Conservation (phyloP, 306 rosid species). For the Canavalia gladiata region DNA sequence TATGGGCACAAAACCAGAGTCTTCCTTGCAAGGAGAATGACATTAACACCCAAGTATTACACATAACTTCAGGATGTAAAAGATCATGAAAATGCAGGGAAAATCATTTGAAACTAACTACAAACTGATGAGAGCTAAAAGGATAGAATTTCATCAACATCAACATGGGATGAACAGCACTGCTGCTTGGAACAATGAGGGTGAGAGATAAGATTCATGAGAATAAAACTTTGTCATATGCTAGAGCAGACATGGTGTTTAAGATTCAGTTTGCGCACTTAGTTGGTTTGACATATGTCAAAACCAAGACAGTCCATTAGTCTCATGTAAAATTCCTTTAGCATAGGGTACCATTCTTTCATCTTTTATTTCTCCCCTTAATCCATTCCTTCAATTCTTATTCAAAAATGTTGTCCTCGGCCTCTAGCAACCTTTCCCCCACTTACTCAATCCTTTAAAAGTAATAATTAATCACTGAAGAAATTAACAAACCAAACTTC, state of each 20-base stretch:
- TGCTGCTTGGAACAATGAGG: slow-evolving; percentile 6
- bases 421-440: slow-evolving; percentile 5
- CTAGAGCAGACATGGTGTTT: background rate
- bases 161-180: slow-evolving; percentile 20
- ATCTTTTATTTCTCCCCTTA: background rate
- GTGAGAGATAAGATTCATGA: background rate
- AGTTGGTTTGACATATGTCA: slow-evolving; percentile 23
- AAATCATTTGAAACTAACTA: slow-evolving; percentile 13
- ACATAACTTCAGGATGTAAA: slow-evolving; percentile 29
- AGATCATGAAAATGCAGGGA: slow-evolving; percentile 16
- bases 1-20: slow-evolving; percentile 83
- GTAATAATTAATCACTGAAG: background rate
- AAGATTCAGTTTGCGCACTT: slow-evolving; percentile 14
- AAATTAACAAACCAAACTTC: slow-evolving; percentile 32
- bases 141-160: slow-evolving; percentile 34
- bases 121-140: slow-evolving; percentile 3
- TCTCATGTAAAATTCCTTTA: slow-evolving; percentile 11
- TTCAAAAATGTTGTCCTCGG: background rate
- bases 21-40: slow-evolving; percentile 61
- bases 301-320: background rate
- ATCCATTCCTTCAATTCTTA: background rate
- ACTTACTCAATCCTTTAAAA: slow-evolving; percentile 23
- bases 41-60: slow-evolving; percentile 37
- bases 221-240: slow-evolving; percentile 2
- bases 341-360: slow-evolving; percentile 13